A percentile compares a stretch with the other conserved stretches of the same genome.
phyloP scores from a whole-genome alignment of 2,329 filamentous ascomycete species.

The Beauveria medogensis region DNA sequence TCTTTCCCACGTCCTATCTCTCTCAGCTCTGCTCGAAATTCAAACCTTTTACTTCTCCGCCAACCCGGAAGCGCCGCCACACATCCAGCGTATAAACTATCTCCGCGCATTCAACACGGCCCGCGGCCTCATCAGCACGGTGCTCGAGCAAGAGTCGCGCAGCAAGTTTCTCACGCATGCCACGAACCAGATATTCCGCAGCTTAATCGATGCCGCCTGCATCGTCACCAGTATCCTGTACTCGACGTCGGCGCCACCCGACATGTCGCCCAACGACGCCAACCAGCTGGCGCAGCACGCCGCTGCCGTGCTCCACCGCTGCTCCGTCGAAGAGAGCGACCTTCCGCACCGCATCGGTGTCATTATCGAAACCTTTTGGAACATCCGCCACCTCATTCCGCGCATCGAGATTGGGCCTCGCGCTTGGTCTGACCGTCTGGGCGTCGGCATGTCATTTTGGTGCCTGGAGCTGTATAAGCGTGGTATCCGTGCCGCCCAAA shows the following conservation, averaged over 20 bases:
- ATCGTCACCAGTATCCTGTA: constrained; percentile 38
- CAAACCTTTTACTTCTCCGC: constrained; percentile 46
- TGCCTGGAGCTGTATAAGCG: constrained; percentile 40
- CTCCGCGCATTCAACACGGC: constrained; percentile 41
- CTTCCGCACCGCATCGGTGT: constrained; percentile 36
- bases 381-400: constrained; percentile 29
- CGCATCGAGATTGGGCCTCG: constrained; percentile 31
- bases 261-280: constrained; percentile 23
- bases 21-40: constrained; percentile 44
- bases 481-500: constrained; percentile 30
- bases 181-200: constrained; percentile 42
- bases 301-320: constrained; percentile 30
- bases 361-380: constrained; percentile 44
- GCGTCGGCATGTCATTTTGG: constrained; percentile 41
- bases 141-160: constrained; percentile 34
- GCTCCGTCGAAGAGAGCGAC: constrained; percentile 41
- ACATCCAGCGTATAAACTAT: constrained; percentile 35
- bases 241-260: constrained; percentile 29
- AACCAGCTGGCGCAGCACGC: constrained; percentile 23
- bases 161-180: constrained; percentile 35
- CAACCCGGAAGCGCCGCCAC: constrained; percentile 28
- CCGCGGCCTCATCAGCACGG: constrained; percentile 34
- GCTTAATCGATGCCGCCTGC: constrained; percentile 36
- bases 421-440: constrained; percentile 37
- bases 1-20: constrained; percentile 38